These are phyloP conservation scores for Coemansia sp. DNA, from an alignment of 192 early-diverging fungal species.

Conservation along the genomic window DNA sequence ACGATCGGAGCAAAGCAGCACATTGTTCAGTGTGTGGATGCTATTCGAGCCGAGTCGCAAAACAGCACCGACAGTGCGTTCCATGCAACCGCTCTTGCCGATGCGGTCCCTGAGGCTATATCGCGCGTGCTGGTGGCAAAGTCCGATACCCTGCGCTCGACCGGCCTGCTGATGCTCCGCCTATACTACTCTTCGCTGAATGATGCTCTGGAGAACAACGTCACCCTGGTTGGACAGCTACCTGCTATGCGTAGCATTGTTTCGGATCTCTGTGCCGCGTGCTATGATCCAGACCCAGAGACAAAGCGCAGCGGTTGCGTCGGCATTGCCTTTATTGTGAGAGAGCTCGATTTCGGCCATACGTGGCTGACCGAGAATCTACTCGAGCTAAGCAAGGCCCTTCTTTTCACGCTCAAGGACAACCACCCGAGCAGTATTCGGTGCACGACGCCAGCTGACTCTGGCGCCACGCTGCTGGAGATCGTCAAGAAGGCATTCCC, in stretches of 20 bases:
- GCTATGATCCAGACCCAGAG: slow-evolving; percentile 87
- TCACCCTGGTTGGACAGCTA: slow-evolving; percentile 33
- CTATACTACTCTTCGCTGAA: slow-evolving; percentile 27
- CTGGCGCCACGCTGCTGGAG: slow-evolving; percentile 35
- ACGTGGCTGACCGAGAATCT: slow-evolving; percentile 94
- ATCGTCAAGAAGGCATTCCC: slow-evolving; percentile 47
- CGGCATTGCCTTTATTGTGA: slow-evolving; percentile 82
- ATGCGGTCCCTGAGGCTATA: slow-evolving; percentile 32
- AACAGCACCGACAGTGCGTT: background rate
- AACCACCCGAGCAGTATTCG: slow-evolving; percentile 36
- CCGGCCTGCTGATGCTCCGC: slow-evolving; percentile 29
- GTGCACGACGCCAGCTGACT: slow-evolving; percentile 15
- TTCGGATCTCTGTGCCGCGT: slow-evolving; percentile 83
- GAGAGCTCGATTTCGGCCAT: slow-evolving; percentile 79
- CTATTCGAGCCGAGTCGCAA: slow-evolving; percentile 10
- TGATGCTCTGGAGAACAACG: slow-evolving; percentile 16
- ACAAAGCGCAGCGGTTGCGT: slow-evolving; percentile 87
- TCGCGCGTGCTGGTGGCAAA: slow-evolving; percentile 38
- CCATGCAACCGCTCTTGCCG: slow-evolving; percentile 16
- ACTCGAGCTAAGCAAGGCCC: slow-evolving; percentile 88
- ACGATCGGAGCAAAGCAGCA: slow-evolving; percentile 36
- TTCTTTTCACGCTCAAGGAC: slow-evolving; percentile 96
- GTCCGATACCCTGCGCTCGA: slow-evolving; percentile 18
- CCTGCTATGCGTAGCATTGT: slow-evolving; percentile 62
- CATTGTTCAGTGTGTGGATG: slow-evolving; percentile 28